These are phyloP conservation scores for Elsinoe necatrix DNA, from an alignment of 2,329 filamentous ascomycete species.

Conservation along the genomic window DNA sequence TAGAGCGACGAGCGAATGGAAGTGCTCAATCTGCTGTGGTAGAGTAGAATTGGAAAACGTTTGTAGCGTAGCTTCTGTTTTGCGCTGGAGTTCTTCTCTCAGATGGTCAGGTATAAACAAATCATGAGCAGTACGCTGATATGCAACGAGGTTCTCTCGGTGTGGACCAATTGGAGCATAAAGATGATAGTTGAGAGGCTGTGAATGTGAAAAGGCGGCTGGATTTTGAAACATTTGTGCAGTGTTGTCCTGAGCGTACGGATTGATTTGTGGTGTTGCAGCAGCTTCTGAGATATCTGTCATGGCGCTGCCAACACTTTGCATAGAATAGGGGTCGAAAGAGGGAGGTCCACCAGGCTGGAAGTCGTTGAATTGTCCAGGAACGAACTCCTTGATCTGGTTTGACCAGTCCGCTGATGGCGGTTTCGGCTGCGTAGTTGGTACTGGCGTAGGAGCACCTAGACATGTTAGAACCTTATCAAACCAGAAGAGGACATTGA, in stretches of 20 bases:
- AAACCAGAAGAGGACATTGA: not conserved
- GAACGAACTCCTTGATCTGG: slow-evolving; percentile 47
- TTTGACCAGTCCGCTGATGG: slow-evolving; percentile 40
- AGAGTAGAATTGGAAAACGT: slow-evolving; percentile 69
- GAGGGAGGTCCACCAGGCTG: slow-evolving; percentile 25
- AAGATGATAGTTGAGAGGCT: slow-evolving; percentile 70
- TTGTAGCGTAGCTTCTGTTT: slow-evolving; percentile 75
- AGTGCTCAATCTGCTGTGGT: slow-evolving; percentile 70
- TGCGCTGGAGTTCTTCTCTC: slow-evolving; percentile 81
- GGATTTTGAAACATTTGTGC: slow-evolving; percentile 57
- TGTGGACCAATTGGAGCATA: slow-evolving; percentile 84
- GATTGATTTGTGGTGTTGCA: slow-evolving; percentile 44
- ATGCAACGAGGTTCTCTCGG: slow-evolving; percentile 69
- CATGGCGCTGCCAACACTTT: slow-evolving; percentile 19
- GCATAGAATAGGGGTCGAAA: slow-evolving; percentile 39
- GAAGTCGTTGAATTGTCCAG: slow-evolving; percentile 38
- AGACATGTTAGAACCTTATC: not conserved
- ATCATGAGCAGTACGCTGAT: slow-evolving; percentile 80
- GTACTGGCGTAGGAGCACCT: slow-evolving; percentile 21
- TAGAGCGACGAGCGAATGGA: slow-evolving; percentile 83
- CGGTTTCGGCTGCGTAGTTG: slow-evolving; percentile 39
- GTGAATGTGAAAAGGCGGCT: slow-evolving; percentile 44
- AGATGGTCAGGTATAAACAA: slow-evolving; percentile 85
- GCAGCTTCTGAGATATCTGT: slow-evolving; percentile 17
- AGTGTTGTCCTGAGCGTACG: slow-evolving; percentile 66